A percentile compares a stretch with the other conserved stretches of the same genome.
phyloP scores from a whole-genome alignment of 306 rosid species.

The Trifolium subterraneum region DNA sequence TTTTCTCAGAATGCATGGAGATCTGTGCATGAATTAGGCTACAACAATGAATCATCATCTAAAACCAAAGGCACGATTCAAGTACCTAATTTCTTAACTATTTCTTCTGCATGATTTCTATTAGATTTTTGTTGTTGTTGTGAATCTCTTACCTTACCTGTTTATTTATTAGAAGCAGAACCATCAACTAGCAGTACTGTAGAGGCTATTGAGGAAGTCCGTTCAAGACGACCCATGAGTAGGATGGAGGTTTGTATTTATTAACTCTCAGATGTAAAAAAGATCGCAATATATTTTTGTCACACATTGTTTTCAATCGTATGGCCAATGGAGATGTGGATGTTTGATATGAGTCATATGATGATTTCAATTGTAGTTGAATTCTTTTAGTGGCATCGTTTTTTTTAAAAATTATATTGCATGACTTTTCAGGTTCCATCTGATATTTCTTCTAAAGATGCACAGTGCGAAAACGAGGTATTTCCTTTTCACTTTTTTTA shows the following conservation, averaged over 20 bases:
- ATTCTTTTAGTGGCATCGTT: slow-evolving; percentile 13
- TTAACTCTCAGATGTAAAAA: slow-evolving; percentile 18
- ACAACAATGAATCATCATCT: slow-evolving; percentile 56
- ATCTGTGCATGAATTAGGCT: slow-evolving; percentile 57
- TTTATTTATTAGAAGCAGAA: slow-evolving; percentile 53
- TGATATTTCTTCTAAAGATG: slow-evolving; percentile 62
- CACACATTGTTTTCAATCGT: slow-evolving; percentile 20
- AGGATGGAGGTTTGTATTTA: slow-evolving; percentile 82
- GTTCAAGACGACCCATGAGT: slow-evolving; percentile 95
- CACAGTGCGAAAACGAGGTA: slow-evolving; percentile 61
- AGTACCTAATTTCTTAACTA: slow-evolving; percentile 36
- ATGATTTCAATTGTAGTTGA: slow-evolving; percentile 32
- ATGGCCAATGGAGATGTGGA: slow-evolving; percentile 23
- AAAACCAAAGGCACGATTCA: slow-evolving; percentile 65
- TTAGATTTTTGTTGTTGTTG: slow-evolving; percentile 17
- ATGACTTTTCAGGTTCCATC: slow-evolving; percentile 83
- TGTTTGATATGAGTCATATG: background rate
- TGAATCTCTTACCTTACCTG: slow-evolving; percentile 30
- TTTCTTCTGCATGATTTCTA: slow-evolving; percentile 27
- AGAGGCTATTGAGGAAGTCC: slow-evolving; percentile 80
- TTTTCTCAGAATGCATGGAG: slow-evolving; percentile 74
- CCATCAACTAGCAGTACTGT: slow-evolving; percentile 64
- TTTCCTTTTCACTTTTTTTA: slow-evolving; percentile 20
- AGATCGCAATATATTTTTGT: slow-evolving; percentile 2
- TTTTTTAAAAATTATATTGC: slow-evolving; percentile 26